A percentile compares a stretch with the other conserved stretches of the same genome.
Evolutionary conservation across 148 eudicot genomes (phyloP).

Genomic region (Talinum fruticosum): DNA sequence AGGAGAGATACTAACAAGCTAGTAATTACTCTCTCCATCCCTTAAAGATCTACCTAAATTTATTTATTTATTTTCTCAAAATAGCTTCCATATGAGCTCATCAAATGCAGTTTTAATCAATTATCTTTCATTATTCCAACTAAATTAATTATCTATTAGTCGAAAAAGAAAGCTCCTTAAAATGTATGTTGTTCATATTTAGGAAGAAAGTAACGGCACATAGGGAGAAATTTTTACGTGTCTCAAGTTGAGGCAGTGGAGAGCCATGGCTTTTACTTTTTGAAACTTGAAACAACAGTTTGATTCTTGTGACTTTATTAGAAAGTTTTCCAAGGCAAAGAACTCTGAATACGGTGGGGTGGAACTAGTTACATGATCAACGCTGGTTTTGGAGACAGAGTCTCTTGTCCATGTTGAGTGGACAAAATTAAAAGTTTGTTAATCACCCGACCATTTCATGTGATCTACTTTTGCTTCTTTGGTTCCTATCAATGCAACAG

Average conservation of each 20-base stretch:
- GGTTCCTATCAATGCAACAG: background rate
- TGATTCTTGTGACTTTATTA: background rate
- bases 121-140: no score
- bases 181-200: no score
- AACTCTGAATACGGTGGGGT: no score
- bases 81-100: no score
- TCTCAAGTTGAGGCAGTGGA: background rate
- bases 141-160: no score
- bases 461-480: background rate
- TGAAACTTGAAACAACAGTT: background rate
- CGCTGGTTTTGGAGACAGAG: background rate
- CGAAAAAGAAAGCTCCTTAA: no score
- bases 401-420: background rate
- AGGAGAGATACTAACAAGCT: no score
- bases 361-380: background rate
- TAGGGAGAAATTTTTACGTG: background rate
- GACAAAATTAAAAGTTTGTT: background rate
- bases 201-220: no score
- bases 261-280: background rate
- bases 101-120: no score
- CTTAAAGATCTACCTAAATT: no score
- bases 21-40: no score
- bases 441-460: slow-evolving; percentile 1
- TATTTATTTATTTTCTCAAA: no score
- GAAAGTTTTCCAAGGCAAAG: background rate